Evolutionary conservation across 768 basidiomycete genomes (phyloP).

Genomic region (Boletus eberwhitei): DNA sequence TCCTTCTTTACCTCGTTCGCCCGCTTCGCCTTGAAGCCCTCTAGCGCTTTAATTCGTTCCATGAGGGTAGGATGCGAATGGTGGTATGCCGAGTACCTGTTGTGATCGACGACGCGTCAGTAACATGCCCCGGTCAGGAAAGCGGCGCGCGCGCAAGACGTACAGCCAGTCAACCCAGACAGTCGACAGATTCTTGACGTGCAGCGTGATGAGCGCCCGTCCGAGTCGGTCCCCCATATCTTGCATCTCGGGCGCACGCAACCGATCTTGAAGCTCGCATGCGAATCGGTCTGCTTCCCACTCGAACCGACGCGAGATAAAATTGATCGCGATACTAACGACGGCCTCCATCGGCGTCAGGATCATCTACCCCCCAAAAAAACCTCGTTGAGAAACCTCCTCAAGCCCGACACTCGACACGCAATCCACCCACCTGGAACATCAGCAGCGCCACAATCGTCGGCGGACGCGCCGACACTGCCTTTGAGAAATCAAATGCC

Average conservation of each 20-base stretch:
- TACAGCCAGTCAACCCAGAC: slow-evolving; percentile 94
- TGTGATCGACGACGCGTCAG: background rate
- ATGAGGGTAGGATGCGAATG: slow-evolving; percentile 95
- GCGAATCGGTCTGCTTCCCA: slow-evolving; percentile 92
- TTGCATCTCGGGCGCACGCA: slow-evolving; percentile 51
- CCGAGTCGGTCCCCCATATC: slow-evolving; percentile 87
- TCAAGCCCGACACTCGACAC: no score
- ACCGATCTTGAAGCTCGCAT: slow-evolving; percentile 58
- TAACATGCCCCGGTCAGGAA: background rate
- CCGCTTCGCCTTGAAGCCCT: slow-evolving; percentile 53
- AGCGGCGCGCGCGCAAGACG: background rate
- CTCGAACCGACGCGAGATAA: slow-evolving; percentile 81
- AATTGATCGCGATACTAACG: slow-evolving; percentile 72
- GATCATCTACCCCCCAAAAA: slow-evolving; percentile 52
- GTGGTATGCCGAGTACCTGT: slow-evolving; percentile 89
- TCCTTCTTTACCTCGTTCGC: slow-evolving; percentile 27
- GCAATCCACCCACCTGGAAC: slow-evolving; percentile 57
- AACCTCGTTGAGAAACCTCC: background rate
- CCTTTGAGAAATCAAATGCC: slow-evolving; percentile 75
- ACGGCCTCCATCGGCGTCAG: slow-evolving; percentile 76
- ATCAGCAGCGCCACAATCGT: slow-evolving; percentile 84
- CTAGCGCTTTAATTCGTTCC: slow-evolving; percentile 82
- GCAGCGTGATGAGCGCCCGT: slow-evolving; percentile 77
- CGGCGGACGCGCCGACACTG: slow-evolving; percentile 62
- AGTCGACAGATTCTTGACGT: slow-evolving; percentile 89